Conservation (phyloP, 139 green algal species). For the Auxenochlorella protothecoides region DNA sequence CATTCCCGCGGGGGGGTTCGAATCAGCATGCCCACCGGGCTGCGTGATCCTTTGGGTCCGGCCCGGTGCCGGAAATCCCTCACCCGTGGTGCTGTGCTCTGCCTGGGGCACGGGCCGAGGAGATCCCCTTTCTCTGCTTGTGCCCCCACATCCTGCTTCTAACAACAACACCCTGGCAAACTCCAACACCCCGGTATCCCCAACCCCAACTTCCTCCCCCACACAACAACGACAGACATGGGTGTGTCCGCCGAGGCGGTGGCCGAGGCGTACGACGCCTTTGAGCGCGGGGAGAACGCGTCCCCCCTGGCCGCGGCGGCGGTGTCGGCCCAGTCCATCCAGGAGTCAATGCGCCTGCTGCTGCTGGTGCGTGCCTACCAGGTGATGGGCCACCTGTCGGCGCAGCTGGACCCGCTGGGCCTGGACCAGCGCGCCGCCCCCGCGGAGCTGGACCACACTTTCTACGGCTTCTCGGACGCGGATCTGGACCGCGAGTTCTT, state of each 20-base stretch:
- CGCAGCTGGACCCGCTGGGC: slow-evolving; percentile 84
- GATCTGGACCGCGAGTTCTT: slow-evolving; percentile 98
- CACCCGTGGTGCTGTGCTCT: too few species aligned
- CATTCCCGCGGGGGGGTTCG: too few species aligned
- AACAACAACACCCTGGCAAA: too few species aligned
- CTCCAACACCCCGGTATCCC: too few species aligned
- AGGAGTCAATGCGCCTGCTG: slow-evolving; percentile 86
- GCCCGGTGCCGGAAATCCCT: too few species aligned
- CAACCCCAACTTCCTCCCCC: too few species aligned
- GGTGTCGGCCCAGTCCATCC: slow-evolving; percentile 84
- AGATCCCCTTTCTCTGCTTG: too few species aligned
- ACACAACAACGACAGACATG: slow-evolving; percentile 37
- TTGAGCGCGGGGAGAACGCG: slow-evolving; percentile 52
- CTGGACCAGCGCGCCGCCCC: slow-evolving; percentile 48
- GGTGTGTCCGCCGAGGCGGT: slow-evolving; percentile 71
- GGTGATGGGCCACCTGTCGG: slow-evolving; percentile 51
- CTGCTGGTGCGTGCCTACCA: slow-evolving; percentile 90
- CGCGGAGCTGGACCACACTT: slow-evolving; percentile 69
- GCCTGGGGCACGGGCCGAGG: too few species aligned
- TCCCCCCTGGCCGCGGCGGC: slow-evolving; percentile 55
- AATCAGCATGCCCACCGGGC: not conserved
- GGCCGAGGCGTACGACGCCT: slow-evolving; percentile 76
- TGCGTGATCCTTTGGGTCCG: too few species aligned
- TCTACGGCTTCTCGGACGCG: slow-evolving; percentile 87
- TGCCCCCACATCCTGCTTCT: too few species aligned